Percentiles rank a stretch among this genome's conserved stretches.
These are phyloP conservation scores for Tephrocybe rancida DNA, from an alignment of 768 basidiomycete genomes.

Conservation along the genomic window DNA sequence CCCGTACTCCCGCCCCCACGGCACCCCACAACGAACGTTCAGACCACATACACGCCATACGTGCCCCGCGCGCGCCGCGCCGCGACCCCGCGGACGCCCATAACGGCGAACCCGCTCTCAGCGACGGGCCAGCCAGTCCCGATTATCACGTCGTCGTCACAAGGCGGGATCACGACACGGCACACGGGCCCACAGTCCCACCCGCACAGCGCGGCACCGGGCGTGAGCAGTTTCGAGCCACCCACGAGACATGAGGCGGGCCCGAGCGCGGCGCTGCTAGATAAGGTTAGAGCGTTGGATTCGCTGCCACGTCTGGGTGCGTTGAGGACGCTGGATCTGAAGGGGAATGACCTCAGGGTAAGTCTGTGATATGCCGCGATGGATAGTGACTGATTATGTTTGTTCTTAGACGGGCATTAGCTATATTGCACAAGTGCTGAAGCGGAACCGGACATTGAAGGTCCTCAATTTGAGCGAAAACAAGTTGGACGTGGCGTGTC, in stretches of 20 bases:
- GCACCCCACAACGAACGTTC: slow-evolving; percentile 45
- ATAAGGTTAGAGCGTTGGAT: slow-evolving; percentile 90
- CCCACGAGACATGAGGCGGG: slow-evolving; percentile 37
- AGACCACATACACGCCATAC: slow-evolving; percentile 85
- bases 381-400: slow-evolving; percentile 19
- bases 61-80: slow-evolving; percentile 50
- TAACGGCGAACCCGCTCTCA: slow-evolving; percentile 46
- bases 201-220: slow-evolving; percentile 15
- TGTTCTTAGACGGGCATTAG: slow-evolving; percentile 63
- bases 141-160: slow-evolving; percentile 67
- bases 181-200: slow-evolving; percentile 31
- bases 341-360: slow-evolving; percentile 90
- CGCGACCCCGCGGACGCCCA: slow-evolving; percentile 41
- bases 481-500: slow-evolving; percentile 81
- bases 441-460: slow-evolving; percentile 93
- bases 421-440: slow-evolving; percentile 93
- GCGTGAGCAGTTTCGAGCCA: slow-evolving; percentile 23
- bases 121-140: slow-evolving; percentile 52
- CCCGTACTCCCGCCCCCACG: slow-evolving; percentile 29
- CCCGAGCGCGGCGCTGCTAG: slow-evolving; percentile 78
- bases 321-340: slow-evolving; percentile 86
- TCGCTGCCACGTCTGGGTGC: slow-evolving; percentile 83
- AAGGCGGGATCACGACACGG: slow-evolving; percentile 53
- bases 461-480: slow-evolving; percentile 95
- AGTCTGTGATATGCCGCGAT: slow-evolving; percentile 31